phyloP scores from a whole-genome alignment of 768 basidiomycete species.

The Rhodotorula diobovata region DNA sequence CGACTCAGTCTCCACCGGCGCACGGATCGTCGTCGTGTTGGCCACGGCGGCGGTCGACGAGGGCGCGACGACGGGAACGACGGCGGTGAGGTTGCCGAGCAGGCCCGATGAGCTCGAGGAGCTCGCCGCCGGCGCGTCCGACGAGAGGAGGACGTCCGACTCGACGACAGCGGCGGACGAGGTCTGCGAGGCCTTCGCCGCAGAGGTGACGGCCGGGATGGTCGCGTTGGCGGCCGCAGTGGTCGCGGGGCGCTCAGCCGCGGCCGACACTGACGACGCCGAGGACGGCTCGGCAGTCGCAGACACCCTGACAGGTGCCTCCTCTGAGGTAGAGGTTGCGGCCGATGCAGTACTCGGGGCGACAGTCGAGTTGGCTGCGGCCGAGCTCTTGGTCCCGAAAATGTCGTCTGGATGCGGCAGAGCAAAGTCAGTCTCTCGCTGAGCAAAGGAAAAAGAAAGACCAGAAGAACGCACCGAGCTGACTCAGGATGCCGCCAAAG shows the following conservation, averaged over 20 bases:
- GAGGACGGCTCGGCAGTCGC: background rate
- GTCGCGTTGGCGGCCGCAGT: background rate
- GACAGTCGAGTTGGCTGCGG: background rate
- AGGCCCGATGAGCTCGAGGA: background rate
- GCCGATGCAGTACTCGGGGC: background rate
- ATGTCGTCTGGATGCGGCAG: background rate
- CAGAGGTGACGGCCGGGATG: background rate
- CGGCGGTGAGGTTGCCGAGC: background rate
- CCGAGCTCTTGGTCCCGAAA: background rate
- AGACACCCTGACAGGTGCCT: background rate
- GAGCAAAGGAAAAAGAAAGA: background rate
- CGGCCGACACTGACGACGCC: background rate
- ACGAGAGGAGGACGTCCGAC: background rate
- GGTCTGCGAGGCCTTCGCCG: background rate
- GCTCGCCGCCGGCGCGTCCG: background rate
- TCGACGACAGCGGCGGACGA: background rate
- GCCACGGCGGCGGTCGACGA: background rate
- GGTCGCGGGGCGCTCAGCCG: background rate
- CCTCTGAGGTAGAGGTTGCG: too few relatives aligned
- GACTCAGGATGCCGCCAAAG: background rate
- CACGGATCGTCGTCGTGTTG: background rate
- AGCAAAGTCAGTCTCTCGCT: slow-evolving; percentile 20
- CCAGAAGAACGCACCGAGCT: background rate
- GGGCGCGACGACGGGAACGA: background rate
- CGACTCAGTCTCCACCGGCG: background rate